Percentiles rank a stretch among this genome's conserved stretches.
Evolutionary conservation across 805 yeast species (phyloP).

Genomic region (Metschnikowia vanudenii): DNA sequence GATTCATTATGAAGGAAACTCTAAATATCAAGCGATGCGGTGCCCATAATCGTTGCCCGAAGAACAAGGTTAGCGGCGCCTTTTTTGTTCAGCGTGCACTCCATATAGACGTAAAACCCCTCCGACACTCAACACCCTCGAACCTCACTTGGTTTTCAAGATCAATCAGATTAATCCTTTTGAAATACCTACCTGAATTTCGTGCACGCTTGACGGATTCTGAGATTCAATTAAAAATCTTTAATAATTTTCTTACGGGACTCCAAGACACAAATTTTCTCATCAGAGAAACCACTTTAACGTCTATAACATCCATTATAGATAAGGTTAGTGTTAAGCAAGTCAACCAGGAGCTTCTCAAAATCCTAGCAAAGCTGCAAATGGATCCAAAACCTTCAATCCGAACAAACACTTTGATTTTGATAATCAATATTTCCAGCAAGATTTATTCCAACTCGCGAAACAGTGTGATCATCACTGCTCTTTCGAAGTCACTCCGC

Average conservation of each 20-base stretch:
- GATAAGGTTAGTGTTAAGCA: constrained; percentile 73
- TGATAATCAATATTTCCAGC: constrained; percentile 64
- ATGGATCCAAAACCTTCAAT: constrained; percentile 74
- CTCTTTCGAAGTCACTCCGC: constrained; percentile 76
- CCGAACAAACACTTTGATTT: constrained; percentile 70
- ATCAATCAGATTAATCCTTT: constrained; percentile 67
- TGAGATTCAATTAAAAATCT: constrained; percentile 68
- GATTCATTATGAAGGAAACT: no score
- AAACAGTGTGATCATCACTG: constrained; percentile 79
- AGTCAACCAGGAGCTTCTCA: constrained; percentile 78
- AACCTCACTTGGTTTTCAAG: constrained; percentile 38
- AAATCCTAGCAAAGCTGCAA: constrained; percentile 79
- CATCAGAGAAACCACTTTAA: constrained; percentile 78
- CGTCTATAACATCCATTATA: constrained; percentile 58
- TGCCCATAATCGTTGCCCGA: no score
- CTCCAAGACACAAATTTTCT: constrained; percentile 79
- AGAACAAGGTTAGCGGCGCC: no score
- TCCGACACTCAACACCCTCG: no score
- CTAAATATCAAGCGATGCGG: no score
- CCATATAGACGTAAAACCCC: no score
- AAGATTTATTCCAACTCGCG: constrained; percentile 55
- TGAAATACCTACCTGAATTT: constrained; percentile 59
- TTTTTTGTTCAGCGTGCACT: no score
- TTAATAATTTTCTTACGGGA: constrained; percentile 70
- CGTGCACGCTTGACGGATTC: constrained; percentile 50